Evolutionary conservation across 2,329 filamentous ascomycete species (phyloP).

Genomic region (Curvularia hawaiiensis): DNA sequence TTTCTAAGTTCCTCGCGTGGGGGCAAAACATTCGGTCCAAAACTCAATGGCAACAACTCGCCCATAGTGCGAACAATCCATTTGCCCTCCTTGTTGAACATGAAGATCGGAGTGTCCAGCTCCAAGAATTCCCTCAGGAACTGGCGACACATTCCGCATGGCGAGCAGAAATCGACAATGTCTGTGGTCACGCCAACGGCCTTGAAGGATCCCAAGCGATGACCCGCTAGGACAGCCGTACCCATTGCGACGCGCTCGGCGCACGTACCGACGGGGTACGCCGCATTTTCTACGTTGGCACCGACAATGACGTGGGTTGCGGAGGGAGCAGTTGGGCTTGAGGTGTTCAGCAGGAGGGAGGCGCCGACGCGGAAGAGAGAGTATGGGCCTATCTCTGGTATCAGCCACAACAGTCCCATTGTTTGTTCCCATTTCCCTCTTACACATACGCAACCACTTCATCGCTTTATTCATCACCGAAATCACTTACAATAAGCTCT

Average conservation of each 20-base stretch:
- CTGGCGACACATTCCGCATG: constrained; percentile 96
- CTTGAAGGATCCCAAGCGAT: constrained; percentile 54
- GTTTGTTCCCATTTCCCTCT: too few species aligned
- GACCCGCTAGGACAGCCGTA: constrained; percentile 71
- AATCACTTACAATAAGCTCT: constrained; percentile 74
- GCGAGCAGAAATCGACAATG: constrained; percentile 59
- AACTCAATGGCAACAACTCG: constrained; percentile 61
- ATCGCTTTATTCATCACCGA: background rate
- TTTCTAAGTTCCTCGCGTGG: constrained; percentile 41
- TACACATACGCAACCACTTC: background rate
- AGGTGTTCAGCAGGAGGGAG: constrained; percentile 63
- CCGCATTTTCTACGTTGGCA: constrained; percentile 82
- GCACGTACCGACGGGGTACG: constrained; percentile 93
- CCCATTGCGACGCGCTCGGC: constrained; percentile 88
- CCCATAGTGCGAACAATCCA: constrained; percentile 73
- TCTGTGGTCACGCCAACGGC: constrained; percentile 88
- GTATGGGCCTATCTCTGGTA: constrained; percentile 68
- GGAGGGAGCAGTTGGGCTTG: constrained; percentile 45
- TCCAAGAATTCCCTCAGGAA: constrained; percentile 63
- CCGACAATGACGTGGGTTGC: constrained; percentile 63
- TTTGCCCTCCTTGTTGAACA: constrained; percentile 85
- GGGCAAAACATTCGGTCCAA: constrained; percentile 57
- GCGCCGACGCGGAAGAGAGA: constrained; percentile 91
- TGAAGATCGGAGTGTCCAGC: constrained; percentile 73
- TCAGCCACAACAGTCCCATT: background rate